Base-by-base conservation (phyloP, 805 yeast species). In the Martiniozyma abietophila region DNA sequence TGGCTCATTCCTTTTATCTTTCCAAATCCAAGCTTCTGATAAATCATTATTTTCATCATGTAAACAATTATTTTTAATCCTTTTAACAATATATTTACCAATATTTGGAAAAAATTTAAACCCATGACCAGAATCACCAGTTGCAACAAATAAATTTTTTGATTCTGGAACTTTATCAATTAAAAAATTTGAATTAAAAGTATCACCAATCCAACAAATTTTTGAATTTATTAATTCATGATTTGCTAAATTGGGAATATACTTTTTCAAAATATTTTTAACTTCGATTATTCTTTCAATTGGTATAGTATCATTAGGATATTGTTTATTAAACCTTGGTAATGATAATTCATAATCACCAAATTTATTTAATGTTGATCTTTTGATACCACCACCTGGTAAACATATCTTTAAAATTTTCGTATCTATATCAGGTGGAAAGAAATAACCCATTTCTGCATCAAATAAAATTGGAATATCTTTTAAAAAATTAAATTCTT, bases 51-150 rank as follows among this genome's bases (percentile, higher is more conserved):
- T 45, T 9, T 23, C 21, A n/a, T n/a, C n/a, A n/a, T n/a, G n/a
- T n/a, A n/a, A n/a, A 25, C 62, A 40, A 2, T 32, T 36, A 4
- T 52, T 56, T 20, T 56, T 54, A 12, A 63, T 29, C 29, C 45
- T 54, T 23, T 47, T 44, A 4, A 40, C 30, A 14, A 65, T 61
- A 39, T 65, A 66, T 31, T 56, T 56, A 1, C 71, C 71, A 34
- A 66, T 62, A 27, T 54, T 61, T 10, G 72, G 72, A 21, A 66
- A 43, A 29, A 63, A 62, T 44, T 66, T 66, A 44, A 53, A 65
- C 2, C 55, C 67, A 44, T 66, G 71, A 8, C 70, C 67, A 3
- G 69, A 57, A 44, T 65, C 70, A 12, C 71, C 72, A 5, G 64
- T 53, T 0, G 68, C 69, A 18, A 66, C 59, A 31, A 35, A 56